Conservation (phyloP, 768 basidiomycete genomes). For the Lanmaoa rubissima region DNA sequence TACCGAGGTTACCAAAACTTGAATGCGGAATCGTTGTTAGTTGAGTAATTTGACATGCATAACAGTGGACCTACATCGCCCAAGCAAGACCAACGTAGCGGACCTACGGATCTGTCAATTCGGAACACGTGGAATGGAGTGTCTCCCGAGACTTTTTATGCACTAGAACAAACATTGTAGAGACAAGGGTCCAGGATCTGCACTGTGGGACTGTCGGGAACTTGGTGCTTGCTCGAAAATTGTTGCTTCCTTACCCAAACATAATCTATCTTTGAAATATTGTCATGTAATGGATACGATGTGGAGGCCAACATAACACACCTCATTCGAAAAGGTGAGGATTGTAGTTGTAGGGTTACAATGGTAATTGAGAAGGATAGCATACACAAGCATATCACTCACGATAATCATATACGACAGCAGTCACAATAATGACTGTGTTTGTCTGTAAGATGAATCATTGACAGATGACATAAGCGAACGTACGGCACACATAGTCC, state of each 20-base stretch:
- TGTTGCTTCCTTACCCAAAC: constrained; percentile 9
- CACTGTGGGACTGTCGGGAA: neutral
- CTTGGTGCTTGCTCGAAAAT: too few relatives aligned
- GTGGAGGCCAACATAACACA: too few relatives aligned
- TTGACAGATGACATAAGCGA: neutral
- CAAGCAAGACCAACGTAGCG: constrained; percentile 6
- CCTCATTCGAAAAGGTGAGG: too few relatives aligned
- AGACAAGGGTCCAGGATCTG: constrained; percentile 9
- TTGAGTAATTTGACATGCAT: too few relatives aligned
- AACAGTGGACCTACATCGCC: neutral
- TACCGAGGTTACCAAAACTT: neutral
- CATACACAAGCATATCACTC: neutral
- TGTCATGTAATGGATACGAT: neutral
- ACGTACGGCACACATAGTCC: neutral
- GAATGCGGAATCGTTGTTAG: neutral
- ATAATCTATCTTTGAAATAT: constrained; percentile 5
- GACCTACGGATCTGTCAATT: neutral
- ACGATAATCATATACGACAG: constrained; percentile 10
- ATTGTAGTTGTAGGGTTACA: too few relatives aligned
- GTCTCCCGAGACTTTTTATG: neutral
- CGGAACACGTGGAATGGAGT: too few relatives aligned
- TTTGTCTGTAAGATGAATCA: neutral
- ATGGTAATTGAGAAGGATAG: too few relatives aligned
- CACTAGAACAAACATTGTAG: constrained; percentile 8
- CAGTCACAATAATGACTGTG: neutral